A percentile compares a stretch with the other conserved stretches of the same genome.
Evolutionary conservation across 805 yeast genomes (phyloP).

Genomic region (Wickerhamiella spandovensis): DNA sequence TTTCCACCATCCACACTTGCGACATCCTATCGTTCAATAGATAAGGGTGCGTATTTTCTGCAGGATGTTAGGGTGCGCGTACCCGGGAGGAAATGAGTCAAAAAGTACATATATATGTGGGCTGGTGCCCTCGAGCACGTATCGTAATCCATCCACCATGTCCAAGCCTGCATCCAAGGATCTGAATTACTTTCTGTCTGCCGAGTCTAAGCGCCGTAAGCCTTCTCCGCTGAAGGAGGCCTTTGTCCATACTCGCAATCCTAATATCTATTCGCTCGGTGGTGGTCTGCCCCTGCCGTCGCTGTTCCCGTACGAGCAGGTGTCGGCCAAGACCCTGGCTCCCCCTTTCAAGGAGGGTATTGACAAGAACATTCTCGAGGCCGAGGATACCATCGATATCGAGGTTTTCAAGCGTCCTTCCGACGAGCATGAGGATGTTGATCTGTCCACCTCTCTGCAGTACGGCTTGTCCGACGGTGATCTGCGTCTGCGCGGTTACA

Average conservation of each 20-base stretch:
- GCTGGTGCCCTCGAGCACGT: too few species aligned
- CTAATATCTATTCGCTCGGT: conserved; percentile 75
- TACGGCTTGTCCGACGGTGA: conserved; percentile 82
- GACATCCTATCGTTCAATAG: neutral
- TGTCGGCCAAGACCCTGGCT: conserved; percentile 43
- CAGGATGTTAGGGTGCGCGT: neutral
- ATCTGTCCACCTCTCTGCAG: conserved; percentile 76
- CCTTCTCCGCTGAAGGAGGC: conserved; percentile 76
- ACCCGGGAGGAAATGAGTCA: neutral
- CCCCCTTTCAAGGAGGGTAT: conserved; percentile 78
- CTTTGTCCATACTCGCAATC: conserved; percentile 59
- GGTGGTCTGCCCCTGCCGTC: conserved; percentile 91
- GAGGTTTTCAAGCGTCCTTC: conserved; percentile 31
- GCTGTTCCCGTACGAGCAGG: conserved; percentile 80
- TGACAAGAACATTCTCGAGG: conserved; percentile 15
- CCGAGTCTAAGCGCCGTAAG: conserved; percentile 62
- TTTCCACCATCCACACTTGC: too few species aligned
- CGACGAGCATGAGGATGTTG: conserved; percentile 35
- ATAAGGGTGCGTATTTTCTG: neutral
- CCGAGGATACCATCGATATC: conserved; percentile 21
- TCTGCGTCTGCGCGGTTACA: conserved; percentile 49
- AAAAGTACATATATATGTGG: neutral
- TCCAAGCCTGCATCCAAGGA: conserved; percentile 27
- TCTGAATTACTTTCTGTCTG: conserved; percentile 58
- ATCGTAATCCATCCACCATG: neutral